These are phyloP conservation scores for Gnetum montanum DNA, from an alignment of 75 land plant genomes.

Conservation along the genomic window DNA sequence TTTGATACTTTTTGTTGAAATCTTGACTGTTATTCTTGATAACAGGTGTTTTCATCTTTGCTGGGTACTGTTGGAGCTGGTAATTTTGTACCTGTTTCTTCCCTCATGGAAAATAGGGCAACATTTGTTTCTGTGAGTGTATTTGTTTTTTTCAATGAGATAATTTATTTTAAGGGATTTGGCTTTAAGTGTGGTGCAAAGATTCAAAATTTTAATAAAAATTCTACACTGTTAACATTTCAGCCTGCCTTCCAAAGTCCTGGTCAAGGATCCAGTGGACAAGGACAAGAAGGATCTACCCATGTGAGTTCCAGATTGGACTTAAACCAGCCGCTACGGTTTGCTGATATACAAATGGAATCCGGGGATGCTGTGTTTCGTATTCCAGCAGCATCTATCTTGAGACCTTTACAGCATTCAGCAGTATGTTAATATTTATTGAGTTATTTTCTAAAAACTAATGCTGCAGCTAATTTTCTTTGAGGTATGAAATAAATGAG, in stretches of 20 bases:
- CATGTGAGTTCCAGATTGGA: constrained; percentile 4
- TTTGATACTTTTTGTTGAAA: no score
- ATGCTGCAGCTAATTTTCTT: neutral
- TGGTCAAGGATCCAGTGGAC: constrained; percentile 14
- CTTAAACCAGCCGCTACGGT: constrained; percentile 3
- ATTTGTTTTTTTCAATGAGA: no score
- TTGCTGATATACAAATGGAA: constrained; percentile 14
- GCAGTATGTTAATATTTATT: constrained; percentile 32
- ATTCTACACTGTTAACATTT: no score
- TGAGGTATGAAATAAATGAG: neutral
- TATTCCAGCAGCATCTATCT: constrained; percentile 13
- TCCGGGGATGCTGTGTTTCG: constrained; percentile 13
- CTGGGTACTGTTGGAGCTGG: constrained; percentile 46
- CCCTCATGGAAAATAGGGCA: constrained; percentile 16
- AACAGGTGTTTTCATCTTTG: constrained; percentile 66
- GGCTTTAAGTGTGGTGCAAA: no score
- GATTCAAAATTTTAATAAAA: no score
- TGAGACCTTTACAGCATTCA: constrained; percentile 21
- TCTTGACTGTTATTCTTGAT: no score
- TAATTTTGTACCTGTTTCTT: constrained; percentile 15
- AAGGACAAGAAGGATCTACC: constrained; percentile 2
- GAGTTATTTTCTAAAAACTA: neutral
- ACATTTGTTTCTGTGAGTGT: constrained; percentile 15
- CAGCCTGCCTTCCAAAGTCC: neutral
- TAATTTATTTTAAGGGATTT: no score